phyloP scores from a whole-genome alignment of 1,139 yeast species.

The Candida neerlandica region DNA sequence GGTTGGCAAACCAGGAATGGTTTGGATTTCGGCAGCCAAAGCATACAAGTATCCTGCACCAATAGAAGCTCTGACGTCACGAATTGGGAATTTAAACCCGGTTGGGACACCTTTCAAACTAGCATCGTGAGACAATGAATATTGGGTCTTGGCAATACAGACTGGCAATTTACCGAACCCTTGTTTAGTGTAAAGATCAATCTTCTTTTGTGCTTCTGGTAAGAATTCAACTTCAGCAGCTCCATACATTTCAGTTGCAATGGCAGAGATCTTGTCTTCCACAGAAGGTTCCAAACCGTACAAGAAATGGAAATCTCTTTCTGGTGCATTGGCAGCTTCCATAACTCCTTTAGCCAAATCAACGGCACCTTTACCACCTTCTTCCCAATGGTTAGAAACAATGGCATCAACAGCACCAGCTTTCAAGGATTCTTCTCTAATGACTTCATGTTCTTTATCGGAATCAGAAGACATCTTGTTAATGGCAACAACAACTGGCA shows the following conservation, averaged over 20 bases:
- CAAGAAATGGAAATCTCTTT: conserved; percentile 65
- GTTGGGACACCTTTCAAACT: conserved; percentile 92
- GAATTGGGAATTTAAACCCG: conserved; percentile 91
- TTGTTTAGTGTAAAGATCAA: conserved; percentile 81
- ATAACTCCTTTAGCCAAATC: conserved; percentile 86
- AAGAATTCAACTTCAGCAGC: conserved; percentile 86
- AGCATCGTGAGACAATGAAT: conserved; percentile 94
- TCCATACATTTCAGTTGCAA: conserved; percentile 93
- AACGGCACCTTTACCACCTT: conserved; percentile 95
- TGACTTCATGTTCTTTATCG: conserved; percentile 78
- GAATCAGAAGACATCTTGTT: conserved; percentile 89
- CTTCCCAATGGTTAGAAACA: conserved; percentile 96
- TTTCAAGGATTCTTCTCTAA: conserved; percentile 77
- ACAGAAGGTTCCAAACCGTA: conserved; percentile 73
- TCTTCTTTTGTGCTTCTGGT: conserved; percentile 82
- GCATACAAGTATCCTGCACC: conserved; percentile 98
- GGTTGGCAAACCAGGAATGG: conserved; percentile 97
- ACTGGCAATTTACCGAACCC: conserved; percentile 93
- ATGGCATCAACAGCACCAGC: conserved; percentile 98
- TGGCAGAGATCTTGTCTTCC: conserved; percentile 79
- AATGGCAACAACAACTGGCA: conserved; percentile 95
- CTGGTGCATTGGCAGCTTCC: conserved; percentile 59
- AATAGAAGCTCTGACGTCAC: conserved; percentile 90
- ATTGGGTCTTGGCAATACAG: conserved; percentile 97
- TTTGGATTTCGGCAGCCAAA: conserved; percentile 94